Evolutionary conservation across 1,284 basidiomycete genomes (phyloP), one percentile per base, ranked within the genome.

Genomic region (Ceratobasidium sp.): DNA sequence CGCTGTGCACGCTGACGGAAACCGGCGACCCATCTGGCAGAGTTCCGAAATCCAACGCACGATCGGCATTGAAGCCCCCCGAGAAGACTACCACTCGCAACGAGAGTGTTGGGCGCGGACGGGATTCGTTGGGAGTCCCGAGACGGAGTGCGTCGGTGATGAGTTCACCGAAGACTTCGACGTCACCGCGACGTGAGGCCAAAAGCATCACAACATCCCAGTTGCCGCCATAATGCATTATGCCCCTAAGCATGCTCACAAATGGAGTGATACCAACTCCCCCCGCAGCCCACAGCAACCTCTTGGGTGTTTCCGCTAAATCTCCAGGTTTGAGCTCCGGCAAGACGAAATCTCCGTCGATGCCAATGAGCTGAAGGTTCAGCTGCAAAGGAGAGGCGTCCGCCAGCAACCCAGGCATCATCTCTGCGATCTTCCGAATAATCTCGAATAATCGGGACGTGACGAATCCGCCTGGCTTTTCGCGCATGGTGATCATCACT

Each of bases 261-360:
- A 89, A 89, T 0, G 88, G 89, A 11, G 89, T 90, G 11, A 89
- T 75, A 0, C 89, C 89, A 64, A 90, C 89, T 0, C 88, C 89
- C 15, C 88, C 88, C 1, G 88, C 88, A 24, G 87, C 79, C 86
- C 87, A 89, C 22, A 89, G 79, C 56, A 87, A 76, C 60, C 77
- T 76, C 9, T 71, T 57, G 22, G 44, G 50, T 14, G 51, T 50
- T 31, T 24, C 19, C 15, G 22, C 45, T 45, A 47, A 6, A 3
- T 53, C 50, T 1, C 48, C 31, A 17, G 47, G 44, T 2, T 77
- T 76, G 5, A 24, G 41, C 0, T 50, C 50, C 53, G 78, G 76
- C 9, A 86, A 73, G 2, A 79, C 79, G 72, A 86, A 86, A 15
- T 82, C 80, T 3, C 85, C 86, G 4, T 79, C 79, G 47, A 85